Conservation (phyloP, 2,329 filamentous ascomycete genomes). For the Paecilomyces formosus region DNA sequence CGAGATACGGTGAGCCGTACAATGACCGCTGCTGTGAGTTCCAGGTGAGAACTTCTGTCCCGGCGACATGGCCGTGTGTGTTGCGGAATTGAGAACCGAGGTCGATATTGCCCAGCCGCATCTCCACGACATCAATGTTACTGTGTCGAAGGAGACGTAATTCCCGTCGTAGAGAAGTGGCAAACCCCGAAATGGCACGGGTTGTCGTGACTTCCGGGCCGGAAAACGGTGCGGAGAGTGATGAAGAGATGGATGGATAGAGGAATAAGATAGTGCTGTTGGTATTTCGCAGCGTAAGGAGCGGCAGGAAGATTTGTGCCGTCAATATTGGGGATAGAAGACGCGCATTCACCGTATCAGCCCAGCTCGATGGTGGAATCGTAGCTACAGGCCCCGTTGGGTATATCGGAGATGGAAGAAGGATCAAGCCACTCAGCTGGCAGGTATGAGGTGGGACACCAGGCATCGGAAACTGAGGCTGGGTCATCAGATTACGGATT, state of each 20-base stretch:
- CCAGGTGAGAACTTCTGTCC: constrained; percentile 56
- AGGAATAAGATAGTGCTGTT: constrained; percentile 39
- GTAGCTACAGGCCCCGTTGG: constrained; percentile 78
- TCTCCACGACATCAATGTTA: constrained; percentile 66
- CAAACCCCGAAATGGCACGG: constrained; percentile 79
- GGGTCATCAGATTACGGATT: constrained; percentile 65
- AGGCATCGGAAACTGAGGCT: constrained; percentile 67
- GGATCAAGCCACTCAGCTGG: constrained; percentile 68
- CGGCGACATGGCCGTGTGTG: constrained; percentile 34
- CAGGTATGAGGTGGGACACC: constrained; percentile 70
- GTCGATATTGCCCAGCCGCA: constrained; percentile 89
- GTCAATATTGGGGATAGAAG: constrained; percentile 83
- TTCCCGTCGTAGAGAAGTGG: constrained; percentile 71
- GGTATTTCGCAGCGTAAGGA: constrained; percentile 56
- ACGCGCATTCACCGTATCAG: constrained; percentile 86
- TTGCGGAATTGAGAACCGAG: constrained; percentile 54
- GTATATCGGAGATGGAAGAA: constrained; percentile 73
- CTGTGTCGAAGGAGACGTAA: constrained; percentile 59
- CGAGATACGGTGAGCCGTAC: constrained; percentile 33
- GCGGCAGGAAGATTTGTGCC: constrained; percentile 80
- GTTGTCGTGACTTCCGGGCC: constrained; percentile 81
- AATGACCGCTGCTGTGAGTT: constrained; percentile 46
- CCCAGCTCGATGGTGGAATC: constrained; percentile 74
- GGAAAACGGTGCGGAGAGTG: constrained; percentile 36
- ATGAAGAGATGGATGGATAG: constrained; percentile 40